A percentile compares a stretch with the other conserved stretches of the same genome.
Conservation (phyloP, 768 basidiomycete species). For the Hydnomerulius pinastri region DNA sequence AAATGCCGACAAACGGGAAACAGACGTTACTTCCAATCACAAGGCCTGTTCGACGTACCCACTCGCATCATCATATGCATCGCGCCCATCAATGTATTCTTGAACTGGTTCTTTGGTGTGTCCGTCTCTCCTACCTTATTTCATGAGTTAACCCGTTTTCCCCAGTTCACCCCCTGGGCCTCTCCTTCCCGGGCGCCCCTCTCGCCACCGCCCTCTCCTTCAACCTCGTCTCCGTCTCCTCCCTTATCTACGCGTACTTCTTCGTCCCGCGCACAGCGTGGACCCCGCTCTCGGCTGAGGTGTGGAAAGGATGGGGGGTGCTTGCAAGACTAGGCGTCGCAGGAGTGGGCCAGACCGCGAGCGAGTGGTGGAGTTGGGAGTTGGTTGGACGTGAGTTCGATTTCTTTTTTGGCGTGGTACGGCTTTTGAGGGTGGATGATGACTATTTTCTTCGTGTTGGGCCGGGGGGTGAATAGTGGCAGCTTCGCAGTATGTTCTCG, state of each 20-base stretch:
- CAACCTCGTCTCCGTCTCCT: conserved; percentile 74
- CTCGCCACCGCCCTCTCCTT: conserved; percentile 87
- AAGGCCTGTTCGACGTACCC: conserved; percentile 83
- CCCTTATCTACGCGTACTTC: conserved; percentile 62
- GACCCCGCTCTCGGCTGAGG: conserved; percentile 67
- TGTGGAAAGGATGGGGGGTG: conserved; percentile 68
- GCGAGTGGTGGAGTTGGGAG: conserved; percentile 99
- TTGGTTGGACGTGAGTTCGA: conserved; percentile 52
- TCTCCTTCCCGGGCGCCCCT: conserved; percentile 93
- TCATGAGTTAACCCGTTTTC: not conserved
- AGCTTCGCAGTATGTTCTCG: conserved; percentile 47
- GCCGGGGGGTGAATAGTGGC: conserved; percentile 39
- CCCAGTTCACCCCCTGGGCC: conserved; percentile 52
- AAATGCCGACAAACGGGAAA: not conserved
- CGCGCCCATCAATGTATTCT: conserved; percentile 80
- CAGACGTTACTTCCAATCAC: conserved; percentile 69
- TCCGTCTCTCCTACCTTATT: not conserved
- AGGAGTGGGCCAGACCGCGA: conserved; percentile 79
- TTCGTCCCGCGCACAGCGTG: conserved; percentile 75
- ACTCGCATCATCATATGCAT: conserved; percentile 81
- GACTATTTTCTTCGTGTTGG: not conserved
- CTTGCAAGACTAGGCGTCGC: conserved; percentile 78
- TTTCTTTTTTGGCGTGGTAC: not conserved
- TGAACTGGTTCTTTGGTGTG: conserved; percentile 84
- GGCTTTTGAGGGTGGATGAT: not conserved